These are phyloP conservation scores for Coemansia sp. DNA, from an alignment of 192 early-diverging fungal species.

Conservation along the genomic window DNA sequence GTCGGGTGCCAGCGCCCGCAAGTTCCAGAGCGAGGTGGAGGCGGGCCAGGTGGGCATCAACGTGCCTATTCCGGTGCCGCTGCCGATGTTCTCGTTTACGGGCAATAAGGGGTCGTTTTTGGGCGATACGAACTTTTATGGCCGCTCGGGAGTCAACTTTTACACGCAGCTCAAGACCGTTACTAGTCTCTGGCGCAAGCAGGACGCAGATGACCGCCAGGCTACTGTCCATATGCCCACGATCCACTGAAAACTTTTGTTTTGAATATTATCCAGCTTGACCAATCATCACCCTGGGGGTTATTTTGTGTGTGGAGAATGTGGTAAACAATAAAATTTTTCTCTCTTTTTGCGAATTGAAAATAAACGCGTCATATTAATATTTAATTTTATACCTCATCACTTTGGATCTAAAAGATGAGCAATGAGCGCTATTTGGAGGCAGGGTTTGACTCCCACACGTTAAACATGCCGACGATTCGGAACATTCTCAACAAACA, in stretches of 20 bases:
- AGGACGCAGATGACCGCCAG: conserved; percentile 64
- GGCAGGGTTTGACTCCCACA: conserved; percentile 44
- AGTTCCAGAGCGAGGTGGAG: conserved; percentile 85
- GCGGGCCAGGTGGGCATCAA: conserved; percentile 89
- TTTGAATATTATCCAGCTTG: conserved; percentile 1
- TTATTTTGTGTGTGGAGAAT: background rate
- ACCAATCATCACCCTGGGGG: background rate
- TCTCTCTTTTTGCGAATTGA: too few relatives aligned
- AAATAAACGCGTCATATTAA: conserved; percentile 3
- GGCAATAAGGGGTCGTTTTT: conserved; percentile 85
- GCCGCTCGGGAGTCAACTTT: conserved; percentile 72
- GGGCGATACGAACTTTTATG: conserved; percentile 95
- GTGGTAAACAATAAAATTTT: conserved; percentile 2
- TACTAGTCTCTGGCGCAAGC: conserved; percentile 87
- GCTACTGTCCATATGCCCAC: conserved; percentile 91
- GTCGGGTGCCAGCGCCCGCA: conserved; percentile 80
- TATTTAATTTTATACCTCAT: conserved; percentile 13
- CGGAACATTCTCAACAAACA: conserved; percentile 45
- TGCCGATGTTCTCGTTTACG: conserved; percentile 97
- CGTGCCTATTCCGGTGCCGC: conserved; percentile 93
- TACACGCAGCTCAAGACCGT: conserved; percentile 94
- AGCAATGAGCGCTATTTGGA: conserved; percentile 34
- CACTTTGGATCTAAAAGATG: conserved; percentile 12
- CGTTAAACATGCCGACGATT: conserved; percentile 35
- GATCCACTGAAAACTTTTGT: conserved; percentile 45